Evolutionary conservation across 345 rosid species (phyloP).

Genomic region (Dimocarpus longan): DNA sequence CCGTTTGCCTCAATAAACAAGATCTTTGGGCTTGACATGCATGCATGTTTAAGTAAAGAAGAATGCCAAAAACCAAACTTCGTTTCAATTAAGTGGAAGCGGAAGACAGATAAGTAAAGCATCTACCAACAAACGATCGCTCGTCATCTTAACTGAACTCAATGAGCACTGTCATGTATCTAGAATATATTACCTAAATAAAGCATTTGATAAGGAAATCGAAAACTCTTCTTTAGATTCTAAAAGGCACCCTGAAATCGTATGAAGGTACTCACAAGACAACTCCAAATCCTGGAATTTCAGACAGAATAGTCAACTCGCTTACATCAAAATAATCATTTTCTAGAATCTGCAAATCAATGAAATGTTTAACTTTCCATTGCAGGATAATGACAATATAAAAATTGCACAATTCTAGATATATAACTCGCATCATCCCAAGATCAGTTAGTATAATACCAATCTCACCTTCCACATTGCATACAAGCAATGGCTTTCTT

Average conservation of each 20-base stretch:
- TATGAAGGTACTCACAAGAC: neutral
- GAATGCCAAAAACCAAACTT: neutral
- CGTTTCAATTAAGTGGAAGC: neutral
- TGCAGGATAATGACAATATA: neutral
- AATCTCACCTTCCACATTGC: neutral
- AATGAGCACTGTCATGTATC: neutral
- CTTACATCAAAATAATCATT: neutral
- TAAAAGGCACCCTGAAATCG: neutral
- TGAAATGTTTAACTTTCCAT: neutral
- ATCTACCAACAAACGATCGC: neutral
- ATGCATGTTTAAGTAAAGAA: no score
- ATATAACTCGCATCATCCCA: neutral
- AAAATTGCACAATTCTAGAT: neutral
- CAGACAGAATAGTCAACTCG: neutral
- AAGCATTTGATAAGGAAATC: neutral
- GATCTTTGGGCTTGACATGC: no score
- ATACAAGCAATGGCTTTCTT: neutral
- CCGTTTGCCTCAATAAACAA: no score
- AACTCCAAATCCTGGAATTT: neutral
- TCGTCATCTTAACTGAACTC: neutral
- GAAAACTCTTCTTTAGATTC: neutral
- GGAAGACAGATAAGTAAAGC: neutral
- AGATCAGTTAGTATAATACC: neutral
- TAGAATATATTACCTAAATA: neutral
- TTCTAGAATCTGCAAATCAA: constrained; percentile 3